phyloP scores from a whole-genome alignment of 2,329 filamentous ascomycete species.

The Botryotinia convoluta region DNA sequence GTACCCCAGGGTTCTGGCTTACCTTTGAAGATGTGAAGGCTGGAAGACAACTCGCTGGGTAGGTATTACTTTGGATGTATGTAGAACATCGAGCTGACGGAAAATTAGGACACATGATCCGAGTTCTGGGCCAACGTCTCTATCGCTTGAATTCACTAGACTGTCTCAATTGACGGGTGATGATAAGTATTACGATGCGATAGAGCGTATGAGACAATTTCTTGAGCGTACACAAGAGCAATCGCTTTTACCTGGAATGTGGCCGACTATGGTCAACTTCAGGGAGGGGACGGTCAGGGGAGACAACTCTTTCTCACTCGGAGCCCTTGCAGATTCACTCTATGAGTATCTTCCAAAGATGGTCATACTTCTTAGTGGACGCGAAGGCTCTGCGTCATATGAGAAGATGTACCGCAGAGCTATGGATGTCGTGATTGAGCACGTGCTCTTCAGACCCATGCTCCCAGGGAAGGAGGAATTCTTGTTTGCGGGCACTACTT shows the following conservation, averaged over 20 bases:
- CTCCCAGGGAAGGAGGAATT: slow-evolving; percentile 45
- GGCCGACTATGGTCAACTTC: slow-evolving; percentile 52
- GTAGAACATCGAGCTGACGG: neutral
- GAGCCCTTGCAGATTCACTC: slow-evolving; percentile 54
- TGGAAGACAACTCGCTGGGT: slow-evolving; percentile 6
- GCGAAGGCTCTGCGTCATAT: slow-evolving; percentile 31
- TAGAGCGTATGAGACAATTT: slow-evolving; percentile 53
- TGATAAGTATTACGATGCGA: slow-evolving; percentile 58
- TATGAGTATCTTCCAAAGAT: slow-evolving; percentile 65
- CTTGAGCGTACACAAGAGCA: slow-evolving; percentile 51
- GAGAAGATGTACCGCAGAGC: slow-evolving; percentile 44
- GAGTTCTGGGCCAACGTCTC: slow-evolving; percentile 43
- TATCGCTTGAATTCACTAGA: slow-evolving; percentile 59
- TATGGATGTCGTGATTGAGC: slow-evolving; percentile 44
- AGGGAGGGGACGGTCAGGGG: slow-evolving; percentile 54
- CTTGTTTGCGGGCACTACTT: slow-evolving; percentile 47
- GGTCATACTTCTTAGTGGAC: slow-evolving; percentile 17
- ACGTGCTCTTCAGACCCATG: slow-evolving; percentile 44
- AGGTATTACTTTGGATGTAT: neutral
- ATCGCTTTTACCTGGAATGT: slow-evolving; percentile 58
- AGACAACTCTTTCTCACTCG: slow-evolving; percentile 53
- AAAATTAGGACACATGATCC: slow-evolving; percentile 6
- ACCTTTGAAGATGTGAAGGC: slow-evolving; percentile 16
- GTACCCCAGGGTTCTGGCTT: slow-evolving; percentile 15
- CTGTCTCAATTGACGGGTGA: slow-evolving; percentile 59